Evolutionary conservation across 2,329 filamentous ascomycete species (phyloP).

Genomic region (Colletotrichum sp.): DNA sequence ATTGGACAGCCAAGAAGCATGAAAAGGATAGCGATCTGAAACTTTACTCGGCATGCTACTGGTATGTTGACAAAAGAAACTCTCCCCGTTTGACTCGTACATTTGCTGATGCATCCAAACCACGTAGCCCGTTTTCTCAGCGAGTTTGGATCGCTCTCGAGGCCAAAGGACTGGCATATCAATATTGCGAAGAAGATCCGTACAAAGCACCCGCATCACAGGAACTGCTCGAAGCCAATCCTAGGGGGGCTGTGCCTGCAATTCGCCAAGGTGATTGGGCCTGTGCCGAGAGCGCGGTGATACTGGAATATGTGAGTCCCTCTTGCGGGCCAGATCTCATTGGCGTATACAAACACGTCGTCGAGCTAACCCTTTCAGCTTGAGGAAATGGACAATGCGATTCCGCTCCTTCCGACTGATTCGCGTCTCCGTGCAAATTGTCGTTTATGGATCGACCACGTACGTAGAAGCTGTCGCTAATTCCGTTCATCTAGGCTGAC

Average conservation of each 20-base stretch:
- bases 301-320: slow-evolving; percentile 78
- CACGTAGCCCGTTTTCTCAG: slow-evolving; percentile 77
- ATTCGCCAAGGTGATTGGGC: slow-evolving; percentile 81
- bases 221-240: slow-evolving; percentile 74
- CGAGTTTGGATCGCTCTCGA: slow-evolving; percentile 90
- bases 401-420: slow-evolving; percentile 67
- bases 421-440: slow-evolving; percentile 74
- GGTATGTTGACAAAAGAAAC: slow-evolving; percentile 55
- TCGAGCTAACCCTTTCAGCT: slow-evolving; percentile 51
- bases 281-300: slow-evolving; percentile 79
- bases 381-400: slow-evolving; percentile 71
- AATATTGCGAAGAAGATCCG: slow-evolving; percentile 86
- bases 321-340: not conserved
- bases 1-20: slow-evolving; percentile 72
- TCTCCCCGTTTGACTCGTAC: not conserved
- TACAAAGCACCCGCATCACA: slow-evolving; percentile 68
- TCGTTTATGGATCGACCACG: slow-evolving; percentile 82
- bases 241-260: slow-evolving; percentile 76
- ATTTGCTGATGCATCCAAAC: slow-evolving; percentile 52
- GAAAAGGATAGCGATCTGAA: slow-evolving; percentile 74
- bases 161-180: slow-evolving; percentile 77
- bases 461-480: slow-evolving; percentile 31
- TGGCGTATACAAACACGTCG: not conserved
- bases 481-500: not conserved
- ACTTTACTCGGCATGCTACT: slow-evolving; percentile 84